Conservation (phyloP, 1,284 basidiomycete species). For the Cutaneotrichosporon arboriforme region DNA sequence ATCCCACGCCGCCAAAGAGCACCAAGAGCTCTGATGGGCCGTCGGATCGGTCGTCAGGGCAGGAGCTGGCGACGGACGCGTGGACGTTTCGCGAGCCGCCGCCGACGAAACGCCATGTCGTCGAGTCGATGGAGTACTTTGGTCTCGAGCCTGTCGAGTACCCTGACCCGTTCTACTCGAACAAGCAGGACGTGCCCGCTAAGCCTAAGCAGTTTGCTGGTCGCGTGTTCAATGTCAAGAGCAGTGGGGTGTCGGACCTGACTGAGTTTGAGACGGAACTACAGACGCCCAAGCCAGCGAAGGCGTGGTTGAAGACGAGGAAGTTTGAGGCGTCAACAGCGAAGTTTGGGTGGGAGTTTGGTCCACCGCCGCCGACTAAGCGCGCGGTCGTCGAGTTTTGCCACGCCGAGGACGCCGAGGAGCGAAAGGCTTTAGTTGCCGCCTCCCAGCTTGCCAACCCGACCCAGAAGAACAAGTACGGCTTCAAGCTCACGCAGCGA, state of each 20-base stretch:
- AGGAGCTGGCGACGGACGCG: conserved; percentile 13
- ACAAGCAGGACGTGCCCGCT: conserved; percentile 64
- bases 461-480: conserved; percentile 67
- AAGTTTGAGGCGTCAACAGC: conserved; percentile 3
- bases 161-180: conserved; percentile 71
- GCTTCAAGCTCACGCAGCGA: conserved; percentile 58
- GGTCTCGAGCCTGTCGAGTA: conserved; percentile 64
- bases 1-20: background rate
- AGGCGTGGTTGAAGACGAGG: conserved; percentile 32
- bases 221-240: conserved; percentile 63
- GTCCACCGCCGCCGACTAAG: conserved; percentile 58
- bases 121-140: conserved; percentile 54
- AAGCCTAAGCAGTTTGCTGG: conserved; percentile 73
- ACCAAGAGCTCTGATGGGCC: background rate
- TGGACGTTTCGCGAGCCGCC: conserved; percentile 57
- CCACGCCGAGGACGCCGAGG: conserved; percentile 46
- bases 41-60: background rate
- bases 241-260: conserved; percentile 44
- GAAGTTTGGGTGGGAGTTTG: conserved; percentile 69
- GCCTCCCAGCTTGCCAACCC: conserved; percentile 63
- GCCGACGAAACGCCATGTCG: conserved; percentile 54
- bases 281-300: background rate
- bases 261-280: conserved; percentile 28
- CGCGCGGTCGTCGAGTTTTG: conserved; percentile 51
- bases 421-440: background rate